phyloP scores from a whole-genome alignment of 192 early-diverging fungal genomes.

The Coemansia sp. region DNA sequence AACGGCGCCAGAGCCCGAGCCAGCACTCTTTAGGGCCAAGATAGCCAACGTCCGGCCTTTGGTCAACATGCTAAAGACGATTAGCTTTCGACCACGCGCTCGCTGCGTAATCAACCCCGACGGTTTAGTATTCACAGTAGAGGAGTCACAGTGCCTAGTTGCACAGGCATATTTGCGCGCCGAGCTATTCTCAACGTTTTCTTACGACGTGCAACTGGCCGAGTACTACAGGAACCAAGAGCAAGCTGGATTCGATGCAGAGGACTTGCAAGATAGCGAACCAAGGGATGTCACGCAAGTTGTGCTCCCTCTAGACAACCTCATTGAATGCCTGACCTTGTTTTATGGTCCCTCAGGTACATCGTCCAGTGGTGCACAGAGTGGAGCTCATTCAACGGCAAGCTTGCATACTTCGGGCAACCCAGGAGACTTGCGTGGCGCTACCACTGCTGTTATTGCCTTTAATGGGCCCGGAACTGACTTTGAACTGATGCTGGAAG shows the following conservation, averaged over 20 bases:
- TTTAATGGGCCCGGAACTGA: constrained; percentile 45
- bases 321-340: constrained; percentile 50
- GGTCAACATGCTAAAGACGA: constrained; percentile 58
- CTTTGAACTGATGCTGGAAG: constrained; percentile 60
- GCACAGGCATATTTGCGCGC: constrained; percentile 49
- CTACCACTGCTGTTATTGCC: constrained; percentile 42
- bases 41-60: constrained; percentile 55
- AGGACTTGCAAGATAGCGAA: constrained; percentile 13
- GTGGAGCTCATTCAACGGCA: constrained; percentile 12
- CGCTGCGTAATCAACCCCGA: constrained; percentile 38
- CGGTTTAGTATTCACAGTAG: constrained; percentile 46
- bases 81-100: constrained; percentile 43
- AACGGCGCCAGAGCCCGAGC: constrained; percentile 7
- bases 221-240: constrained; percentile 12
- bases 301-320: constrained; percentile 42
- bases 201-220: constrained; percentile 28
- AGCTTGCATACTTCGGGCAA: constrained; percentile 17
- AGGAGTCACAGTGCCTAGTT: constrained; percentile 50
- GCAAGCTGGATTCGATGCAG: background rate
- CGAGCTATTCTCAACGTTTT: constrained; percentile 36
- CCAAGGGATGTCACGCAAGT: constrained; percentile 27
- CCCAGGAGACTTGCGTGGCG: constrained; percentile 38
- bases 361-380: background rate
- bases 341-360: constrained; percentile 45
- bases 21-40: constrained; percentile 36